These are phyloP conservation scores for Macaranga tanarius DNA, from an alignment of 441 rosid genomes.

Conservation along the genomic window DNA sequence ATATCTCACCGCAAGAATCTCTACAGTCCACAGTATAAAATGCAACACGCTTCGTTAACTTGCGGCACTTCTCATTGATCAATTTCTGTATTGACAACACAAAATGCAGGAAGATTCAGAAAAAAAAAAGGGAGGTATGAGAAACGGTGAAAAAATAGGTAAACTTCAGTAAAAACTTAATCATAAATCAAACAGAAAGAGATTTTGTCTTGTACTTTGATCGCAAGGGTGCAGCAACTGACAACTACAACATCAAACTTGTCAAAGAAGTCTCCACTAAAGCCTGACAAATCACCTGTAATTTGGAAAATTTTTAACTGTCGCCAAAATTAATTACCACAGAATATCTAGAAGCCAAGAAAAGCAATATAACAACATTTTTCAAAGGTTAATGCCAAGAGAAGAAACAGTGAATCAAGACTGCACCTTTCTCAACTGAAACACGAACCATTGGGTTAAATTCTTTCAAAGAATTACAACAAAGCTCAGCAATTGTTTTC, in stretches of 20 bases:
- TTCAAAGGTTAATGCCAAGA: background rate
- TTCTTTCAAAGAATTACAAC: conserved; percentile 62
- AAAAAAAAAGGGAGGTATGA: background rate
- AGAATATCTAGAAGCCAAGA: background rate
- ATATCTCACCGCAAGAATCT: conserved; percentile 78
- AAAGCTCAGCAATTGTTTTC: conserved; percentile 59
- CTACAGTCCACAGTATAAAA: conserved; percentile 78
- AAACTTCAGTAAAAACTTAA: background rate
- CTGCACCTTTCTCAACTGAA: conserved; percentile 62
- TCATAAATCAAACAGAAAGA: conserved; percentile 4
- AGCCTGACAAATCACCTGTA: conserved; percentile 67
- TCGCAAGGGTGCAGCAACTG: conserved; percentile 54
- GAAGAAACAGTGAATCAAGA: background rate
- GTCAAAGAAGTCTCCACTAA: conserved; percentile 49
- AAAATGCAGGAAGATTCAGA: conserved; percentile 1
- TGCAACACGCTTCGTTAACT: conserved; percentile 67
- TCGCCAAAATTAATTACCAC: background rate
- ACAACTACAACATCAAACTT: conserved; percentile 71
- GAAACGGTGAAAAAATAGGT: background rate
- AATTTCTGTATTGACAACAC: conserved; percentile 43
- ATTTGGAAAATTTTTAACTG: background rate
- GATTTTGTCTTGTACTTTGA: conserved; percentile 43
- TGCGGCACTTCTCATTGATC: conserved; percentile 73
- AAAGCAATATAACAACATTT: background rate
- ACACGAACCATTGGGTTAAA: conserved; percentile 90